Evolutionary conservation across 331 rosid genomes (phyloP).

Genomic region (Pyracantha coccinea): DNA sequence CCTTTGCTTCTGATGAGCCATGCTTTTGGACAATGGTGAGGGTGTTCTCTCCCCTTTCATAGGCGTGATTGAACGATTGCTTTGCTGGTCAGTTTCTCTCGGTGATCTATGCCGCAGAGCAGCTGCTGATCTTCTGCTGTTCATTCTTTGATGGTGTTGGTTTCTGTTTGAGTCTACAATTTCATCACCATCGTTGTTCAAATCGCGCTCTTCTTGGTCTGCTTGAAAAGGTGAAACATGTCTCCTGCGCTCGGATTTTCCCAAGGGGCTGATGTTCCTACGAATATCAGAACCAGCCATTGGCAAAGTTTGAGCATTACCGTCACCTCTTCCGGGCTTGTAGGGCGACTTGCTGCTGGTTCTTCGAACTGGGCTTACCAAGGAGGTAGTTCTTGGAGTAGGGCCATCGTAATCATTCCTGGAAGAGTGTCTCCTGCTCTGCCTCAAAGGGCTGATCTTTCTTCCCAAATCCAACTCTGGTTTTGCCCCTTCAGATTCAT

Average conservation of each 20-base stretch:
- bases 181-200: background rate
- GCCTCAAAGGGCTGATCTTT: slow-evolving; percentile 29
- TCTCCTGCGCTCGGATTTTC: slow-evolving; percentile 41
- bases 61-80: background rate
- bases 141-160: slow-evolving; percentile 16
- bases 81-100: slow-evolving; percentile 13
- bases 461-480: slow-evolving; percentile 10
- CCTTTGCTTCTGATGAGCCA: slow-evolving; percentile 13
- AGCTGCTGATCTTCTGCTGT: slow-evolving; percentile 41
- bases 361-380: slow-evolving; percentile 24
- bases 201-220: slow-evolving; percentile 1
- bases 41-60: slow-evolving; percentile 13
- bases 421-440: slow-evolving; percentile 33
- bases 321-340: slow-evolving; percentile 30
- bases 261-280: slow-evolving; percentile 42
- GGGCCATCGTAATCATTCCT: slow-evolving; percentile 30
- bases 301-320: background rate
- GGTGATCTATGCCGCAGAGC: slow-evolving; percentile 59
- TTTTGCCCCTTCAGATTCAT: slow-evolving; percentile 22
- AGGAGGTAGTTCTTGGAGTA: slow-evolving; percentile 6
- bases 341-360: slow-evolving; percentile 56
- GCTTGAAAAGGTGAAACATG: slow-evolving; percentile 29
- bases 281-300: slow-evolving; percentile 11
- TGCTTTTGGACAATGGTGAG: slow-evolving; percentile 18
- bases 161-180: slow-evolving; percentile 7